These are phyloP conservation scores for Escovopsis sp. DNA, from an alignment of 2,329 filamentous ascomycete species.

Conservation along the genomic window DNA sequence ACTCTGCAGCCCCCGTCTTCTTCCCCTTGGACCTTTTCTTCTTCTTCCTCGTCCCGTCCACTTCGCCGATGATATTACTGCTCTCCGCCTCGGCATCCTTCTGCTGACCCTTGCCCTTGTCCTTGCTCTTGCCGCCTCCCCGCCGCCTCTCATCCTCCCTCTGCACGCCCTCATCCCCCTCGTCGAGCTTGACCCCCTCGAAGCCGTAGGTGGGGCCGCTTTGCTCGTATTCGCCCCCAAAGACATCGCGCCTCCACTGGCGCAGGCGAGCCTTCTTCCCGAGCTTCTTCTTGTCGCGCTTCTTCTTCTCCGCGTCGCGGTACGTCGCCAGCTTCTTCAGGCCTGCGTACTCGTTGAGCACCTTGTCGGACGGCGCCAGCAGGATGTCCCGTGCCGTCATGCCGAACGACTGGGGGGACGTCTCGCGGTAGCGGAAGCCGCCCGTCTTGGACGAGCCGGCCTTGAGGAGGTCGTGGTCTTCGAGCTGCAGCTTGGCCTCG, in stretches of 20 bases:
- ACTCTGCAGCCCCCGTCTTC: slow-evolving; percentile 11
- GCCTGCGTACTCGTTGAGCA: slow-evolving; percentile 80
- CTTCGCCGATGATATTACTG: slow-evolving; percentile 16
- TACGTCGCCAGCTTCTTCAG: slow-evolving; percentile 91
- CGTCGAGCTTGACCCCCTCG: slow-evolving; percentile 22
- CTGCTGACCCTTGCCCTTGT: too few species aligned
- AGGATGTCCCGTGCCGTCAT: slow-evolving; percentile 84
- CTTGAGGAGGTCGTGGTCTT: slow-evolving; percentile 44
- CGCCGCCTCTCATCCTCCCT: slow-evolving; percentile 5
- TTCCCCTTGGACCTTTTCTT: slow-evolving; percentile 36
- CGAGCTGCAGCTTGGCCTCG: slow-evolving; percentile 64
- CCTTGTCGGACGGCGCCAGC: slow-evolving; percentile 67
- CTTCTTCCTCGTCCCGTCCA: slow-evolving; percentile 27
- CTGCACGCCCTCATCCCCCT: slow-evolving; percentile 8
- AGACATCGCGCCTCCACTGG: slow-evolving; percentile 63
- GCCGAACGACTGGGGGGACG: slow-evolving; percentile 78
- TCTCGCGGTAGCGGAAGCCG: slow-evolving; percentile 83
- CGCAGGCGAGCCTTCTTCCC: slow-evolving; percentile 85
- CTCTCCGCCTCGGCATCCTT: slow-evolving; percentile 12
- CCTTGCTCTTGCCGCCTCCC: slow-evolving; percentile 1
- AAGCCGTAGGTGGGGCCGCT: slow-evolving; percentile 45
- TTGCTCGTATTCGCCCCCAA: slow-evolving; percentile 42
- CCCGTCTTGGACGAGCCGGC: slow-evolving; percentile 26
- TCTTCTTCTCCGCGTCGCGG: slow-evolving; percentile 78
- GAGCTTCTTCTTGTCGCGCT: slow-evolving; percentile 71